Percentiles rank a stretch among this genome's conserved stretches.
phyloP scores from a whole-genome alignment of 768 basidiomycete genomes.

The Boletus fagicola region DNA sequence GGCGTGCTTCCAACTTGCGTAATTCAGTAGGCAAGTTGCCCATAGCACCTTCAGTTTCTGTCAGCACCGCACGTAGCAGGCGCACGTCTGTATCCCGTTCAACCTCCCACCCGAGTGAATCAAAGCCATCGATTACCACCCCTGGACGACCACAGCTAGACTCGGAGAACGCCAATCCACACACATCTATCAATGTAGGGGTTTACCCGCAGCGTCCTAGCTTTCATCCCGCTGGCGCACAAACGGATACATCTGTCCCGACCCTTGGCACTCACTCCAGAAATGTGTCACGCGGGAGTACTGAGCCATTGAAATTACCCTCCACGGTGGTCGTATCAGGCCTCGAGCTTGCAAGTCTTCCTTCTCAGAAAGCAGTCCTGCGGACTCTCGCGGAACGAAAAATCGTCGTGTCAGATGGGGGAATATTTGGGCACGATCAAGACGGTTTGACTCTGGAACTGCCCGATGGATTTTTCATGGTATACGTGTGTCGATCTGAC shows the following conservation, averaged over 20 bases:
- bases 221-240: conserved; percentile 7
- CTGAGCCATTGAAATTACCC: conserved; percentile 40
- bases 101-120: conserved; percentile 18
- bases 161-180: conserved; percentile 12
- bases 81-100: conserved; percentile 27
- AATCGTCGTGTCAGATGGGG: conserved; percentile 40
- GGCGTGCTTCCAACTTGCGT: conserved; percentile 22
- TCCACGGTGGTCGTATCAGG: conserved; percentile 66
- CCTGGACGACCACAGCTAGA: conserved; percentile 16
- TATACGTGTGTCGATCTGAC: conserved; percentile 71
- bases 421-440: conserved; percentile 20
- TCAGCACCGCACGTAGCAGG: conserved; percentile 27
- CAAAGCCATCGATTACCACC: conserved; percentile 16
- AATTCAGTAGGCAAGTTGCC: conserved; percentile 20
- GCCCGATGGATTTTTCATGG: conserved; percentile 66
- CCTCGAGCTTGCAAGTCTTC: conserved; percentile 56
- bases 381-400: conserved; percentile 50
- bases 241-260: conserved; percentile 18
- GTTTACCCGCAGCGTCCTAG: conserved; percentile 6
- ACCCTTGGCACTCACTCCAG: conserved; percentile 11
- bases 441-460: conserved; percentile 33
- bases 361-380: conserved; percentile 58
- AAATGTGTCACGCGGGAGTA: conserved; percentile 16
- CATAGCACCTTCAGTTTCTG: conserved; percentile 12
- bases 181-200: neutral